Percentiles rank a stretch among this genome's conserved stretches.
These are phyloP conservation scores for Amphicarpaea edgeworthii DNA, from an alignment of 306 rosid genomes.

Conservation along the genomic window DNA sequence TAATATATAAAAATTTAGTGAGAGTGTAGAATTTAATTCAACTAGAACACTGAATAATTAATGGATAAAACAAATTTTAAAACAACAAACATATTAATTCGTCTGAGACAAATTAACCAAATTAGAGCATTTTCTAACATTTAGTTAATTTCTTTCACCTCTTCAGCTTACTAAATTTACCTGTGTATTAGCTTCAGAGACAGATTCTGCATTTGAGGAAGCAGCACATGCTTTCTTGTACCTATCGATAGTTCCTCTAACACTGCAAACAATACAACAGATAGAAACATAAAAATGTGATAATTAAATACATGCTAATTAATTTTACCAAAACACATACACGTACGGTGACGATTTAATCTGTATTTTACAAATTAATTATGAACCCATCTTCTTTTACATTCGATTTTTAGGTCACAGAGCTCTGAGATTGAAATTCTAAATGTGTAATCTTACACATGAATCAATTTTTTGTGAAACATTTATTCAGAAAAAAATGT, in stretches of 20 bases:
- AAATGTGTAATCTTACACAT: neutral
- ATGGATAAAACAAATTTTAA: neutral
- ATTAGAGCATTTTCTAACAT: neutral
- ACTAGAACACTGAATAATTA: neutral
- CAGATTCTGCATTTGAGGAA: slow-evolving; percentile 68
- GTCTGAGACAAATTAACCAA: neutral
- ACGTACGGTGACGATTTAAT: neutral
- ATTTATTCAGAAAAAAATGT: no score
- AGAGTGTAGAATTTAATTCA: neutral
- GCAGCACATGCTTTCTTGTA: slow-evolving; percentile 79
- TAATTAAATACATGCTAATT: neutral
- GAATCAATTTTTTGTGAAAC: no score
- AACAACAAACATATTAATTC: neutral
- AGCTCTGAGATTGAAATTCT: neutral
- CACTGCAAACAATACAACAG: slow-evolving; percentile 55
- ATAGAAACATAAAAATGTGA: neutral
- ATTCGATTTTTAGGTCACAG: neutral
- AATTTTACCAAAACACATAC: neutral
- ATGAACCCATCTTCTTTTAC: neutral
- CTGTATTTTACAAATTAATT: neutral
- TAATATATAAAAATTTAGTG: neutral
- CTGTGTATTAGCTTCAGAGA: slow-evolving; percentile 79
- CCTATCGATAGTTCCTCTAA: slow-evolving; percentile 83
- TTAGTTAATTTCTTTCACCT: neutral
- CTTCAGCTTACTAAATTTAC: slow-evolving; percentile 34